A percentile compares a stretch with the other conserved stretches of the same genome.
phyloP scores from a whole-genome alignment of 106 monocot genomes.

The Apostasia shenzhenica region DNA sequence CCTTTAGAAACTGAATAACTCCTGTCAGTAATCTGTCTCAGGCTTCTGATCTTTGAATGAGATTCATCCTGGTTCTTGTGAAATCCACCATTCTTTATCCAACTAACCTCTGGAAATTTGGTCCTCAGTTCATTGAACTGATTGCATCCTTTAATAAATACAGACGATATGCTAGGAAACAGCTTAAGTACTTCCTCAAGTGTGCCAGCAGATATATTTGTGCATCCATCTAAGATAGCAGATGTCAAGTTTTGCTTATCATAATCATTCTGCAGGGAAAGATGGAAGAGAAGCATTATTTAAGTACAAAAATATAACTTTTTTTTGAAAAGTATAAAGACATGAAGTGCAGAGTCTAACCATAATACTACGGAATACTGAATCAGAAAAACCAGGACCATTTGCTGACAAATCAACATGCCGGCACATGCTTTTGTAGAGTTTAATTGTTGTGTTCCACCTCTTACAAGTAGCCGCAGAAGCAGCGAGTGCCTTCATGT shows the following conservation, averaged over 20 bases:
- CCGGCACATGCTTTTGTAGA: slow-evolving; percentile 64
- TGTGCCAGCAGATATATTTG: slow-evolving; percentile 49
- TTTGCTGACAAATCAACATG: slow-evolving; percentile 70
- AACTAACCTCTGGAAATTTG: slow-evolving; percentile 58
- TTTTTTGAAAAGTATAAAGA: not conserved
- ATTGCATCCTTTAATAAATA: slow-evolving; percentile 75
- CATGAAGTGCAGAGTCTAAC: slow-evolving; percentile 30
- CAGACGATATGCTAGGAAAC: slow-evolving; percentile 48
- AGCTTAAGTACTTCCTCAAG: slow-evolving; percentile 63
- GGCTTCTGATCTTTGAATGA: slow-evolving; percentile 58
- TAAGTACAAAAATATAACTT: not conserved
- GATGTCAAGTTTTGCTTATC: slow-evolving; percentile 61
- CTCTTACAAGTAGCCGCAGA: slow-evolving; percentile 81
- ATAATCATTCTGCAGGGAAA: slow-evolving; percentile 58
- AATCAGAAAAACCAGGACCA: slow-evolving; percentile 66
- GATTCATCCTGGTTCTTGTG: slow-evolving; percentile 41
- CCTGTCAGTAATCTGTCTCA: slow-evolving; percentile 61
- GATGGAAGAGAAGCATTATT: not conserved
- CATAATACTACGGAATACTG: slow-evolving; percentile 58
- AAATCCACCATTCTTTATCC: slow-evolving; percentile 30
- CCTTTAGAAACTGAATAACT: slow-evolving; percentile 23
- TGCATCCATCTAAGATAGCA: slow-evolving; percentile 58
- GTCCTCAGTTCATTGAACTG: slow-evolving; percentile 63
- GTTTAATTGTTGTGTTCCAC: slow-evolving; percentile 62
- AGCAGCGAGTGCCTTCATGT: slow-evolving; percentile 62